phyloP scores from a whole-genome alignment of 2,329 filamentous ascomycete species.

The Hypoxylon sp. region DNA sequence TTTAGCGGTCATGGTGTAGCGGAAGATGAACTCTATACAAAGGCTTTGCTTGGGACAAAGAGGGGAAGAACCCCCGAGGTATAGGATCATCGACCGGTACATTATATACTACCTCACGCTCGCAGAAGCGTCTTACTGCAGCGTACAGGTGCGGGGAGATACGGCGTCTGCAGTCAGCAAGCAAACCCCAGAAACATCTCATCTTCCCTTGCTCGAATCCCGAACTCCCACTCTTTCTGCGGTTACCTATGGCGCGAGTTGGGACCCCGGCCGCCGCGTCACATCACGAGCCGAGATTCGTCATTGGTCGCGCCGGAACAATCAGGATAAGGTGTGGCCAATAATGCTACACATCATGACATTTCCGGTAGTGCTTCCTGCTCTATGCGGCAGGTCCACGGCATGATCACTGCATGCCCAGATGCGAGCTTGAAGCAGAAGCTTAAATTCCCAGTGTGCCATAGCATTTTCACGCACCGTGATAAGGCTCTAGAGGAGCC shows the following conservation, averaged over 20 bases:
- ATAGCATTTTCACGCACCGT: constrained; percentile 13
- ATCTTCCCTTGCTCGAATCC: constrained; percentile 34
- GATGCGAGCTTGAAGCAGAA: constrained; percentile 4
- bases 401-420: constrained; percentile 15
- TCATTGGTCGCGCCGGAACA: constrained; percentile 28
- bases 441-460: constrained; percentile 9
- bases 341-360: constrained; percentile 29
- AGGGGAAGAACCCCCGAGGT: constrained; percentile 9
- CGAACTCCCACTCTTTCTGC: constrained; percentile 29
- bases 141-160: constrained; percentile 42
- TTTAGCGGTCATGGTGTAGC: constrained; percentile 42
- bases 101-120: constrained; percentile 34
- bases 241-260: constrained; percentile 25
- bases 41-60: constrained; percentile 10
- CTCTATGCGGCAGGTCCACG: constrained; percentile 26
- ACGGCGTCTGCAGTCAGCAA: constrained; percentile 45
- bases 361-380: constrained; percentile 19
- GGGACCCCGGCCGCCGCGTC: constrained; percentile 35
- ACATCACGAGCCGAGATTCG: constrained; percentile 17
- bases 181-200: constrained; percentile 40
- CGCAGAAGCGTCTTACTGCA: constrained; percentile 40
- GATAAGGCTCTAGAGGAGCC: constrained; percentile 14
- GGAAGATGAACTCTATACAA: constrained; percentile 12
- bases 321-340: constrained; percentile 24
- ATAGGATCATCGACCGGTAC: constrained; percentile 30